phyloP scores from a whole-genome alignment of 2,329 filamentous ascomycete species.

The Clonostachys byssicola region DNA sequence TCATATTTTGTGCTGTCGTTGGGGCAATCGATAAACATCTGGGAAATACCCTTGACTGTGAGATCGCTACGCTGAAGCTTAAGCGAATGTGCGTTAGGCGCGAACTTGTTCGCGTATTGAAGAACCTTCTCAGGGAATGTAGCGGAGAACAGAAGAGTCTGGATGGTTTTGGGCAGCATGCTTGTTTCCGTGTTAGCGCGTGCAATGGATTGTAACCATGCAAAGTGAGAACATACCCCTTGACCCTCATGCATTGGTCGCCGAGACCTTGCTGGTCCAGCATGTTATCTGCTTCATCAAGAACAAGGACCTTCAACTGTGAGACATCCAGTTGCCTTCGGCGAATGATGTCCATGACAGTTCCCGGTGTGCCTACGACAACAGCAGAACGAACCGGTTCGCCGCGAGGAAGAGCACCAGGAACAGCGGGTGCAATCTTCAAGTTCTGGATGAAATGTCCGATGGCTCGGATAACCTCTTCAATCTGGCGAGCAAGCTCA shows the following conservation, averaged over 20 bases:
- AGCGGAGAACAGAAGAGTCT: conserved; percentile 92
- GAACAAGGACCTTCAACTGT: conserved; percentile 75
- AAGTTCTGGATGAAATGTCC: conserved; percentile 78
- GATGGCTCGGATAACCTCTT: conserved; percentile 78
- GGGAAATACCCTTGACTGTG: conserved; percentile 94
- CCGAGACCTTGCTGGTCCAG: conserved; percentile 91
- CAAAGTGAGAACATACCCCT: conserved; percentile 50
- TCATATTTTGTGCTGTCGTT: conserved; percentile 81
- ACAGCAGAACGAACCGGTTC: conserved; percentile 70
- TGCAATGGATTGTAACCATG: neutral
- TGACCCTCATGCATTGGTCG: conserved; percentile 90
- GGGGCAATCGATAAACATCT: conserved; percentile 94
- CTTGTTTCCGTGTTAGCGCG: conserved; percentile 31
- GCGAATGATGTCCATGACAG: conserved; percentile 82
- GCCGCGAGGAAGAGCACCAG: conserved; percentile 67
- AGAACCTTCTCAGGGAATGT: conserved; percentile 87
- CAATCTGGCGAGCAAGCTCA: conserved; percentile 91
- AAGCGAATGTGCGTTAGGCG: conserved; percentile 80
- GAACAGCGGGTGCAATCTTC: conserved; percentile 76
- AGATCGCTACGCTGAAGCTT: conserved; percentile 86
- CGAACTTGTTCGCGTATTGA: conserved; percentile 78
- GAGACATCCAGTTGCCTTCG: conserved; percentile 69
- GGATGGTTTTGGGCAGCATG: conserved; percentile 68
- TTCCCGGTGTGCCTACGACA: conserved; percentile 91
- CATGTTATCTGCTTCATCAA: conserved; percentile 99